Percentiles rank a stretch among this genome's conserved stretches.
These are phyloP conservation scores for Fusarium subtropicale DNA, from an alignment of 2,329 filamentous ascomycete species.

Conservation along the genomic window DNA sequence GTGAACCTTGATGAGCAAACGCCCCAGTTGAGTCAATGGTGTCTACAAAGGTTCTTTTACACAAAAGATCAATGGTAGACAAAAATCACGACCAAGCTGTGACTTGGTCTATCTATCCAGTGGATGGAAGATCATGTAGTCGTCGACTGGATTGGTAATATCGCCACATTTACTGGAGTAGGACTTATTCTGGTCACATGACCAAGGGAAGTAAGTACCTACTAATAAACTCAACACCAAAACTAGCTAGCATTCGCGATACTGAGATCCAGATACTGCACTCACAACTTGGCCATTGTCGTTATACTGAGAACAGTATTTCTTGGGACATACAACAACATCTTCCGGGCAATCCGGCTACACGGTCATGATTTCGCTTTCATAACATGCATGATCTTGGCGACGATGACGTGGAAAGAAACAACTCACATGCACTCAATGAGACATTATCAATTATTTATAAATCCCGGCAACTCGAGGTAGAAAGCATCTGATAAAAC, in stretches of 20 bases:
- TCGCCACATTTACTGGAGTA: slow-evolving; percentile 6
- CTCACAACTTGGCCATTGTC: accelerated
- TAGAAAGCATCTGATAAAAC: slow-evolving; percentile 21
- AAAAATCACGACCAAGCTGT: accelerated
- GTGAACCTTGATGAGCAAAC: slow-evolving; percentile 20
- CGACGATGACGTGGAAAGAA: background rate
- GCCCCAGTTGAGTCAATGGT: background rate
- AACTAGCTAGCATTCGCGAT: background rate
- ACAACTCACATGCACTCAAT: background rate
- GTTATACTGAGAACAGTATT: background rate
- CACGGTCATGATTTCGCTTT: background rate
- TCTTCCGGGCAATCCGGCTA: too few species aligned
- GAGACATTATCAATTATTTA: slow-evolving; percentile 1
- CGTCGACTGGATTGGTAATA: background rate
- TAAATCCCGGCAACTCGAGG: background rate
- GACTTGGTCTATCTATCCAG: background rate
- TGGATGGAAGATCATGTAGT: background rate
- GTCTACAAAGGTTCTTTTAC: slow-evolving; percentile 12
- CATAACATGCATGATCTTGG: background rate
- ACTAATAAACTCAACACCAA: background rate
- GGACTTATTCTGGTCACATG: slow-evolving; percentile 3
- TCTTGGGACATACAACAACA: accelerated
- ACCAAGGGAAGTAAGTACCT: background rate
- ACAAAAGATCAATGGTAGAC: accelerated
- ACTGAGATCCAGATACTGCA: background rate